Evolutionary conservation across 257 asterid species (phyloP).

Genomic region (Plantago major): DNA sequence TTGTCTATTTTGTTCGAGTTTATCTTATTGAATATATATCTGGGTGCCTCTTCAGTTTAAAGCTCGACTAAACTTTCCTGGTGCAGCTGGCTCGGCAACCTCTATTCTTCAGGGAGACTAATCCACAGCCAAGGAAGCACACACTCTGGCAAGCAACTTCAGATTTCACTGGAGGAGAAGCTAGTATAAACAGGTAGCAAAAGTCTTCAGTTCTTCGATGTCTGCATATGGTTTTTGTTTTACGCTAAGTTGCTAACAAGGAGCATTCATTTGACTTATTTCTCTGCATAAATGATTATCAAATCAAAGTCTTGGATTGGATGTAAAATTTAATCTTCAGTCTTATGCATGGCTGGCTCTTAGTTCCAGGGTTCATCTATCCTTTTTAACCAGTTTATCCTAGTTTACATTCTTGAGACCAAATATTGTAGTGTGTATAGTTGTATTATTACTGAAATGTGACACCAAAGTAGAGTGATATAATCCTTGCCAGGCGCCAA

Average conservation of each 20-base stretch:
- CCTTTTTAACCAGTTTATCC: too few species aligned
- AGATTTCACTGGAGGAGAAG: constrained; percentile 39
- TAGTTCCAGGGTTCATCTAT: too few species aligned
- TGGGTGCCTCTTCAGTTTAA: background rate
- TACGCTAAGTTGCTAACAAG: background rate
- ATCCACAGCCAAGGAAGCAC: constrained; percentile 39
- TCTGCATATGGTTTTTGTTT: background rate
- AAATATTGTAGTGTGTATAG: too few species aligned
- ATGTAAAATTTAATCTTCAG: too few species aligned
- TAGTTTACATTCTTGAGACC: too few species aligned
- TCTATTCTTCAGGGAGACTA: constrained; percentile 38
- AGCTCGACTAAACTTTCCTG: background rate
- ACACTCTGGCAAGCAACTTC: constrained; percentile 41
- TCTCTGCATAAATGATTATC: too few species aligned
- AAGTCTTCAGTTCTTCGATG: background rate
- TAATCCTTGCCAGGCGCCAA: too few species aligned
- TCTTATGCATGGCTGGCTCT: too few species aligned
- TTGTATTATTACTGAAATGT: too few species aligned
- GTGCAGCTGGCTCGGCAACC: constrained; percentile 35
- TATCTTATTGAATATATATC: background rate
- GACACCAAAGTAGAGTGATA: too few species aligned
- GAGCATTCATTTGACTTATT: too few species aligned
- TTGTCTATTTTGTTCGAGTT: background rate
- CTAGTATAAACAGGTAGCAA: constrained; percentile 26
- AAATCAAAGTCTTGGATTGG: too few species aligned